Evolutionary conservation across 2,329 filamentous ascomycete genomes (phyloP).

Genomic region (Ophiosphaerella korrae): DNA sequence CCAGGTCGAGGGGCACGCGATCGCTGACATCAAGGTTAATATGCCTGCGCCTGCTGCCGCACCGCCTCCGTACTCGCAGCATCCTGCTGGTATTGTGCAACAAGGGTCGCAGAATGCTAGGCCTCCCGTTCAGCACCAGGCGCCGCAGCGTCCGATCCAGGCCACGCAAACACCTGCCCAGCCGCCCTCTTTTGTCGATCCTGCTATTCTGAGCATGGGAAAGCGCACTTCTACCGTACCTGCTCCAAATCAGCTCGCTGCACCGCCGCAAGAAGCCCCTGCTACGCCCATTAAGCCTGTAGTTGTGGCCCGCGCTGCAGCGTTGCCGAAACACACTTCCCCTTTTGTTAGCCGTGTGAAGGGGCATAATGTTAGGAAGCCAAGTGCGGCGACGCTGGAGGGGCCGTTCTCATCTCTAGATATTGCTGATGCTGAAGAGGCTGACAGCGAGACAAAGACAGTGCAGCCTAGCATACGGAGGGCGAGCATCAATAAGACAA

Average conservation of each 20-base stretch:
- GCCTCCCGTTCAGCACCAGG: slow-evolving; percentile 8
- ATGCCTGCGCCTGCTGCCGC: slow-evolving; percentile 25
- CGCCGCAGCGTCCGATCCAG: slow-evolving; percentile 11
- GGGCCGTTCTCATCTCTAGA: slow-evolving; percentile 48
- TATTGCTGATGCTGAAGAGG: slow-evolving; percentile 47
- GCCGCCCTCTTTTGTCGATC: slow-evolving; percentile 68
- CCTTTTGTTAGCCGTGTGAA: slow-evolving; percentile 44
- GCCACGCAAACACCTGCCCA: slow-evolving; percentile 27
- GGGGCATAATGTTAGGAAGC: slow-evolving; percentile 37
- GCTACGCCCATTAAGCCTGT: slow-evolving; percentile 52
- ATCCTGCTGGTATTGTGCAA: slow-evolving; percentile 22
- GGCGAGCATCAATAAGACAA: slow-evolving; percentile 47
- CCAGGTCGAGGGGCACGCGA: slow-evolving; percentile 62
- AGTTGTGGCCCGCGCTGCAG: slow-evolving; percentile 39
- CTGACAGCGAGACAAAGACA: slow-evolving; percentile 42
- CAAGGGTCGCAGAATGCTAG: slow-evolving; percentile 8
- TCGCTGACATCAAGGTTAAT: slow-evolving; percentile 63
- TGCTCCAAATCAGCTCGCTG: slow-evolving; percentile 22
- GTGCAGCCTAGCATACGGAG: slow-evolving; percentile 33
- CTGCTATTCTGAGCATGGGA: slow-evolving; percentile 76
- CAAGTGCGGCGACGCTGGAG: slow-evolving; percentile 47
- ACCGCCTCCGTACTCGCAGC: slow-evolving; percentile 26
- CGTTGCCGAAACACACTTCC: slow-evolving; percentile 44
- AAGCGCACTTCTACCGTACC: slow-evolving; percentile 41
- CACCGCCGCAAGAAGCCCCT: slow-evolving; percentile 44